Evolutionary conservation across 768 basidiomycete species (phyloP).

Genomic region (Rhizopogon roseolus): DNA sequence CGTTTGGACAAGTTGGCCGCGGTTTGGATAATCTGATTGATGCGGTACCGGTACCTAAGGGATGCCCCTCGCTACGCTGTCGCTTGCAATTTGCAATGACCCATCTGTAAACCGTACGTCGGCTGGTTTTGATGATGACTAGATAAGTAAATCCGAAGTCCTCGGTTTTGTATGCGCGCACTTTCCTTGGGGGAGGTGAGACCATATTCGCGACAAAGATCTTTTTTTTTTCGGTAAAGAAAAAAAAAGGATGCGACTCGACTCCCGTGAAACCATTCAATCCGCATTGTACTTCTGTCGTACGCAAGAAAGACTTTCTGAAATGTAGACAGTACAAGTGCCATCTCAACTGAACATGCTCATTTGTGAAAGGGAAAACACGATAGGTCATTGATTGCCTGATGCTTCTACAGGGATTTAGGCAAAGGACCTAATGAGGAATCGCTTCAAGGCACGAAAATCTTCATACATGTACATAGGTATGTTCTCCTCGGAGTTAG

Average conservation of each 20-base stretch:
- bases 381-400: too few relatives aligned
- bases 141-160: background rate
- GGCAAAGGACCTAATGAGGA: background rate
- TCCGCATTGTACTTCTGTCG: too few relatives aligned
- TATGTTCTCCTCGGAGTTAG: constrained; percentile 8
- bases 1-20: background rate
- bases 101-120: background rate
- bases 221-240: too few relatives aligned
- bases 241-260: too few relatives aligned
- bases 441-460: background rate
- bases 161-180: background rate
- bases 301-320: too few relatives aligned
- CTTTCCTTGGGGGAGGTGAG: too few relatives aligned
- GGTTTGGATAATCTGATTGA: background rate
- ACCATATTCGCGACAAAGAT: too few relatives aligned
- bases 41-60: background rate
- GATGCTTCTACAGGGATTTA: background rate
- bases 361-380: too few relatives aligned
- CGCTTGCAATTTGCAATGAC: background rate
- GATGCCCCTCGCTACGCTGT: background rate
- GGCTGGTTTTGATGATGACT: background rate
- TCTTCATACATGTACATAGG: constrained; percentile 2
- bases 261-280: too few relatives aligned
- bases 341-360: too few relatives aligned
- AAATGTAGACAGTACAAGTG: too few relatives aligned